A percentile compares a stretch with the other conserved stretches of the same genome.
Evolutionary conservation across 306 rosid species (phyloP).

Genomic region (Sphenostylis stenocarpa): DNA sequence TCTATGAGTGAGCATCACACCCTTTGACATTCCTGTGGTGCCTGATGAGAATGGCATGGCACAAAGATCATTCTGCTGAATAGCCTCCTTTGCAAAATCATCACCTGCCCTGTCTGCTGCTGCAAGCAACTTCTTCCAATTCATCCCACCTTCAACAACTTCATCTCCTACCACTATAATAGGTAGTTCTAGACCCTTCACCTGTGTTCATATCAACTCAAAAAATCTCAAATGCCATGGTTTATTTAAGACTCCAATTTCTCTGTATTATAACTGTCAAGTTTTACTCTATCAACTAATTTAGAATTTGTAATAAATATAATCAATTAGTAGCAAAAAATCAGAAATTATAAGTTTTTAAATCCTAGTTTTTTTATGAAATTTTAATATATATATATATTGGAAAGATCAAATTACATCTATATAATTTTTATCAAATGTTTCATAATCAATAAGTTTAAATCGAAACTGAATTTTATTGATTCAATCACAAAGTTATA

Average conservation of each 20-base stretch:
- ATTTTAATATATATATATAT: no score
- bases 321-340: no score
- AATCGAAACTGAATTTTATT: no score
- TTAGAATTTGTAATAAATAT: no score
- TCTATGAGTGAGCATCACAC: slow-evolving; percentile 86
- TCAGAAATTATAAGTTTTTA: no score
- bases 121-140: slow-evolving; percentile 74
- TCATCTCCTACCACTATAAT: slow-evolving; percentile 68
- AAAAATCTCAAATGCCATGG: not conserved
- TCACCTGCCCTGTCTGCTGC: slow-evolving; percentile 66
- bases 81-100: slow-evolving; percentile 23
- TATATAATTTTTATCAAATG: no score
- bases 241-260: not conserved
- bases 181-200: slow-evolving; percentile 62
- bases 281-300: not conserved
- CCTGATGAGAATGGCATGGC: slow-evolving; percentile 98
- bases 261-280: not conserved
- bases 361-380: no score
- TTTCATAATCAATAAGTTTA: no score
- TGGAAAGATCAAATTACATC: no score
- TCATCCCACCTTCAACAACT: slow-evolving; percentile 64
- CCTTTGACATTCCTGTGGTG: slow-evolving; percentile 89
- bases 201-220: slow-evolving; percentile 47
- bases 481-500: no score
- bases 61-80: slow-evolving; percentile 72